Percentiles rank a stretch among this genome's conserved stretches.
phyloP scores from a whole-genome alignment of 2,329 filamentous ascomycete species.

The Pleomassaria siparia region DNA sequence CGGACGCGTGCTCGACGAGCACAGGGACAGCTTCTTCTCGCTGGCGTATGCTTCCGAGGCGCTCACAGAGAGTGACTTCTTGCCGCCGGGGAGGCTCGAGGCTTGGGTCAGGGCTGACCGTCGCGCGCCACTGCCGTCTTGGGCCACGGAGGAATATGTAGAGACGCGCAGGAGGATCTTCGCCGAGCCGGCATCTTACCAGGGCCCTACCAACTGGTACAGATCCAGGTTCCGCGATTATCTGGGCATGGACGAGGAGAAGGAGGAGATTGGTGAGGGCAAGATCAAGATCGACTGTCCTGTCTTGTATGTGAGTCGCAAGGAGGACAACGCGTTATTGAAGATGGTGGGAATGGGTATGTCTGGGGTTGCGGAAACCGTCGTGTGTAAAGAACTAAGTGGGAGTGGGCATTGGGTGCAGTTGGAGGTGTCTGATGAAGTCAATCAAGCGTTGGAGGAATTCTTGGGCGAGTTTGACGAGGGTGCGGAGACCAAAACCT shows the following conservation, averaged over 20 bases:
- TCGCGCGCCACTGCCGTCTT: not conserved
- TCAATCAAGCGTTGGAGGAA: not conserved
- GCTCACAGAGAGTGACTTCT: constrained; percentile 4
- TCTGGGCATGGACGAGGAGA: constrained; percentile 5
- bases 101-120: constrained; percentile 5
- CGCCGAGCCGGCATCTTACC: constrained; percentile 1
- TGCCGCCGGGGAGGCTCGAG: constrained; percentile 5
- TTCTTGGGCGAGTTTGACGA: not conserved
- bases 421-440: constrained; percentile 1
- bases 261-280: constrained; percentile 1
- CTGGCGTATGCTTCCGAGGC: not conserved
- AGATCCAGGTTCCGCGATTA: constrained; percentile 3
- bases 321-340: not conserved
- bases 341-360: not conserved
- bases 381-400: constrained; percentile 1
- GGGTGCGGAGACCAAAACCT: too few relatives aligned
- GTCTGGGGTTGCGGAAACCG: not conserved
- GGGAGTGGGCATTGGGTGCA: not conserved
- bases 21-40: constrained; percentile 7
- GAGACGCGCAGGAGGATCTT: constrained; percentile 6
- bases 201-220: constrained; percentile 10
- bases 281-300: constrained; percentile 3
- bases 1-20: not conserved
- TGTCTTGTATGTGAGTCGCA: constrained; percentile 2
- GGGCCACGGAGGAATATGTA: constrained; percentile 5